Percentiles rank a stretch among this genome's conserved stretches.
phyloP scores from a whole-genome alignment of 1,139 yeast species.

The Yamadazyma mexicana region DNA sequence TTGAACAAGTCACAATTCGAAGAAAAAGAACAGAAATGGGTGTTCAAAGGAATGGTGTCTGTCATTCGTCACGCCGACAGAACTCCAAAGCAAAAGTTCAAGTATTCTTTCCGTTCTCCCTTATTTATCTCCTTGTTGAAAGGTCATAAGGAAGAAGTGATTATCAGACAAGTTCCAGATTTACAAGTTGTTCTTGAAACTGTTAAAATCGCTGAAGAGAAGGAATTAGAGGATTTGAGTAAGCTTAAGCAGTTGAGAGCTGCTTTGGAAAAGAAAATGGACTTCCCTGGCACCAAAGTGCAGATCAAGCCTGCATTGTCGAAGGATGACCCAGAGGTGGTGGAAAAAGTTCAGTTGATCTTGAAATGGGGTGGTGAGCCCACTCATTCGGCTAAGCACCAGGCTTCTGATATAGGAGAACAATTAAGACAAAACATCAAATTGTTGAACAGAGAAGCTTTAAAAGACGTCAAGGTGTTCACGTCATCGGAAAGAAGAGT shows the following conservation, averaged over 20 bases:
- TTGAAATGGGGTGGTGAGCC: constrained; percentile 99
- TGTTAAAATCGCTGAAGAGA: constrained; percentile 76
- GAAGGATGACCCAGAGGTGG: constrained; percentile 58
- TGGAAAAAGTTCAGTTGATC: constrained; percentile 93
- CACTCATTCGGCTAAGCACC: constrained; percentile 94
- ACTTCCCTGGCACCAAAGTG: constrained; percentile 93
- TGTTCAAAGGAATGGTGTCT: constrained; percentile 86
- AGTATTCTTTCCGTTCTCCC: constrained; percentile 88
- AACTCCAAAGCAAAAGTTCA: constrained; percentile 98
- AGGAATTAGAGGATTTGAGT: constrained; percentile 72
- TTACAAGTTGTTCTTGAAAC: constrained; percentile 83
- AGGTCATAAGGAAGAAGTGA: constrained; percentile 95
- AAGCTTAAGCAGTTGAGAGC: constrained; percentile 75
- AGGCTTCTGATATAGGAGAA: constrained; percentile 93
- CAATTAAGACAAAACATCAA: constrained; percentile 91
- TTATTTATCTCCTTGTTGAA: constrained; percentile 83
- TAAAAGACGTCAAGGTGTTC: constrained; percentile 81
- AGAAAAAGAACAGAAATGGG: constrained; percentile 95
- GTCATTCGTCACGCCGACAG: constrained; percentile 97
- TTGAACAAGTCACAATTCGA: constrained; percentile 51
- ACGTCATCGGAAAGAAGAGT: constrained; percentile 96
- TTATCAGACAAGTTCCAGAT: constrained; percentile 86
- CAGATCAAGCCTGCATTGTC: constrained; percentile 88
- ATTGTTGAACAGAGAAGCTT: constrained; percentile 78
- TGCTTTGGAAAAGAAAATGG: constrained; percentile 86